phyloP scores from a whole-genome alignment of 2,329 filamentous ascomycete species.

The Chaetomium globosum region DNA sequence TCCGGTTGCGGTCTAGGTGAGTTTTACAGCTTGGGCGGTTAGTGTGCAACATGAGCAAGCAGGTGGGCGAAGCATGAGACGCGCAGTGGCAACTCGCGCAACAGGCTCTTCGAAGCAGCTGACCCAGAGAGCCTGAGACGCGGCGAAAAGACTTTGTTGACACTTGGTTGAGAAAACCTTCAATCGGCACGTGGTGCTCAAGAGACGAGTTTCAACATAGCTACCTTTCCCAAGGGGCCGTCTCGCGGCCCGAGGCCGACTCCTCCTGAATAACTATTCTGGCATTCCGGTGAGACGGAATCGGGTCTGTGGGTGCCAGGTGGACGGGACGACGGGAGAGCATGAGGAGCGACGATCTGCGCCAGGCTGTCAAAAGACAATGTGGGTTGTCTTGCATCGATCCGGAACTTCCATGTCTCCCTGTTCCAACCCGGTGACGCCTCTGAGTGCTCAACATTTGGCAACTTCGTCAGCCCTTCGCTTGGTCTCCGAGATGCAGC shows the following conservation, averaged over 20 bases:
- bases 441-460: background rate
- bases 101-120: constrained; percentile 4
- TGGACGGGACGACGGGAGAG: background rate
- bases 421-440: background rate
- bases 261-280: too few relatives aligned
- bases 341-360: background rate
- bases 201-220: background rate
- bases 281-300: background rate
- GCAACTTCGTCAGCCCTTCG: constrained; percentile 13
- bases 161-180: background rate
- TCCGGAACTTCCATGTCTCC: constrained; percentile 3
- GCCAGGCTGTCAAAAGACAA: background rate
- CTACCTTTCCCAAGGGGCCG: background rate
- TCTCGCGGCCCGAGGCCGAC: background rate
- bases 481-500: constrained; percentile 9
- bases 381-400: background rate
- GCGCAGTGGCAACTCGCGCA: background rate
- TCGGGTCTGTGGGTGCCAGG: background rate
- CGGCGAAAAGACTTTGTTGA: background rate
- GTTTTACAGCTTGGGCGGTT: background rate
- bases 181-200: background rate
- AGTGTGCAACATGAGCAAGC: background rate
- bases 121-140: constrained; percentile 2
- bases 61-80: background rate
- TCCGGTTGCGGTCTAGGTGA: background rate